A percentile compares a stretch with the other conserved stretches of the same genome.
These are phyloP conservation scores for Populus tremula DNA, from an alignment of 345 rosid genomes.

Conservation along the genomic window DNA sequence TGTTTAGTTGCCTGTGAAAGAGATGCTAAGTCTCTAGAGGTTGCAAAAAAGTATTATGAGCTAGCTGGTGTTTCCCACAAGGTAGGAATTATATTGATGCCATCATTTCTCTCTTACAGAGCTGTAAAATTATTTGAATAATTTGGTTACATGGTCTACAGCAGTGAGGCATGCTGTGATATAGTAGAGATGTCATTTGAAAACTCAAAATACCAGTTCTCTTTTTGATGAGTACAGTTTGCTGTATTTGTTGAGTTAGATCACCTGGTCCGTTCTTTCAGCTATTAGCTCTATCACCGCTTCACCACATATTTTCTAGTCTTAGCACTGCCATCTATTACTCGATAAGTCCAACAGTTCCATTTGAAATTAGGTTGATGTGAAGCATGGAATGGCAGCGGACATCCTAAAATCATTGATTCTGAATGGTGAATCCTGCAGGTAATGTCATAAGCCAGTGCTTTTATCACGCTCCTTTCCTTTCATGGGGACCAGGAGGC, in stretches of 20 bases:
- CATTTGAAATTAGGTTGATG: constrained; percentile 49
- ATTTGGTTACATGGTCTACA: too few species aligned
- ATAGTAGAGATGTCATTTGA: not conserved
- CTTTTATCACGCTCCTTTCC: constrained; percentile 2
- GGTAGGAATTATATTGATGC: constrained; percentile 36
- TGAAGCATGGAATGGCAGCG: constrained; percentile 72
- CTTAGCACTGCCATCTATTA: not conserved
- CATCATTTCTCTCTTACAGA: not conserved
- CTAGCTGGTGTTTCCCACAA: constrained; percentile 77
- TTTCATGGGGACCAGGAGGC: not conserved
- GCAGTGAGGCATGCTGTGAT: not conserved
- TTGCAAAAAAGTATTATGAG: constrained; percentile 73
- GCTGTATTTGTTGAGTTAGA: not conserved
- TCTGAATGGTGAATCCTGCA: constrained; percentile 67
- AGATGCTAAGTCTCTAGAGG: constrained; percentile 62
- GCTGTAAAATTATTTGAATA: not conserved
- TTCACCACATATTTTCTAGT: not conserved
- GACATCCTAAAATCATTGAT: constrained; percentile 62
- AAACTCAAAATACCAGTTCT: not conserved
- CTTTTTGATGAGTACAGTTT: not conserved
- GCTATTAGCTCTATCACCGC: not conserved
- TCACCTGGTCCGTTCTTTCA: not conserved
- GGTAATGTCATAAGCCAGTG: constrained; percentile 36
- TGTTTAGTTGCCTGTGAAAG: constrained; percentile 87
- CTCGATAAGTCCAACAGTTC: constrained; percentile 17